Base-by-base conservation (phyloP, 371 early-diverging fungal species). In the Zopfochytrium polystomum region DNA sequence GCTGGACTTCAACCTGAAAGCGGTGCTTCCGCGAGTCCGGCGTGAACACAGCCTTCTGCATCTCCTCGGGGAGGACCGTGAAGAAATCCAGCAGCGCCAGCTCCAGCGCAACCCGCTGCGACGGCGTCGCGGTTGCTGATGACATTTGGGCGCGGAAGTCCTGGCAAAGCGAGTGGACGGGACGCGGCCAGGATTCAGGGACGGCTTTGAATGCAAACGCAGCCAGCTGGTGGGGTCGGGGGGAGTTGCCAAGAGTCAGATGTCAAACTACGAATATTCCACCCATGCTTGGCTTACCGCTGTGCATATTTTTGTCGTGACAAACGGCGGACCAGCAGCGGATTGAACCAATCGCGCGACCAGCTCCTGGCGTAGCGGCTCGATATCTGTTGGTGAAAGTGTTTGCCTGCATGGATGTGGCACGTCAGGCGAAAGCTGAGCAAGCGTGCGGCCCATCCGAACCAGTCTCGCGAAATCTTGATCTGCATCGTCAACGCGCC, bases 401-500 rank as follows among this genome's bases (percentile, higher is more conserved):
- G 65, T 33, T 26, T 60, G 11, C 70, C 70, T 52, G 53, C 44
- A 11, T 57, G 33, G n/a, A 52, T 45, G 13, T 30, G 43, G 15
- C 1, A 23, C 22, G 47, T 23, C 30, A 26, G 6, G n/a, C 15
- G 22, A 44, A 29, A 3, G 80, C 73, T 26, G 77, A 80, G 30
- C 86, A 82, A 52, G 75, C 80, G 20, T 83, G 80, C 20, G 87
- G 72, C 1, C 75, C 77, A 15, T 30, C 35, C 68, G 48, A 72
- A 86, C 90, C 89, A 89, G 60, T 90, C 88, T 50, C 87, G 82
- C 26, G 87, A 68, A 13, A 92, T 85, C 60, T 90, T 90, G 30
- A 87, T 80, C 61, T 90, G 88, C 58, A 90, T 81, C 0, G 90
- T 90, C 52, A 88, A 88, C 0, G 93, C 93, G 0, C 91, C 93